phyloP scores from a whole-genome alignment of 1,284 basidiomycete genomes.

The Leccinum solheimii region DNA sequence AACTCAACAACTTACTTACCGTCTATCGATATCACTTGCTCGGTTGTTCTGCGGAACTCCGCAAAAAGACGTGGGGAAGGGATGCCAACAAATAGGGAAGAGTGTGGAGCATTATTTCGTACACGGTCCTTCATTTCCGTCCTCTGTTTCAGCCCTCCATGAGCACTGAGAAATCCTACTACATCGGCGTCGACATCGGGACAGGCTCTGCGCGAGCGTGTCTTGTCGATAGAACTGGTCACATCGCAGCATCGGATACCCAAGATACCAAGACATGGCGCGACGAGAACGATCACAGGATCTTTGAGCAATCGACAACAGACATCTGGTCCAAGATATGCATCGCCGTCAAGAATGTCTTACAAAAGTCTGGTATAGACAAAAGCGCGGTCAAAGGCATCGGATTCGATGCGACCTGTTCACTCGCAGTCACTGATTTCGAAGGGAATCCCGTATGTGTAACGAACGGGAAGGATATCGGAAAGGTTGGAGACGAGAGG shows the following conservation, averaged over 20 bases:
- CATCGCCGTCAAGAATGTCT: constrained; percentile 67
- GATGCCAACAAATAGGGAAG: background rate
- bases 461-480: constrained; percentile 67
- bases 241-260: constrained; percentile 75
- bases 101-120: constrained; percentile 15
- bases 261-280: constrained; percentile 85
- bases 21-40: background rate
- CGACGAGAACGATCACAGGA: constrained; percentile 80
- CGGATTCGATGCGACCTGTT: constrained; percentile 98
- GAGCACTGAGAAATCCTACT: constrained; percentile 43
- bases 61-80: background rate
- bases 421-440: constrained; percentile 83
- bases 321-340: constrained; percentile 88
- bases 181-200: constrained; percentile 78
- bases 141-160: constrained; percentile 16
- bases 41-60: constrained; percentile 3
- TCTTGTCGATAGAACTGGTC: constrained; percentile 76
- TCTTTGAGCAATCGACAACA: constrained; percentile 92
- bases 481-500: constrained; percentile 60
- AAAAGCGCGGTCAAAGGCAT: constrained; percentile 79
- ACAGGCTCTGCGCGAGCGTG: constrained; percentile 93
- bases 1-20: background rate
- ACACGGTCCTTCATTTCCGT: constrained; percentile 4
- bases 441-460: constrained; percentile 79
- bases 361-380: constrained; percentile 62